Evolutionary conservation across 2,329 filamentous ascomycete genomes (phyloP).

Genomic region (Colletotrichum trifolii): DNA sequence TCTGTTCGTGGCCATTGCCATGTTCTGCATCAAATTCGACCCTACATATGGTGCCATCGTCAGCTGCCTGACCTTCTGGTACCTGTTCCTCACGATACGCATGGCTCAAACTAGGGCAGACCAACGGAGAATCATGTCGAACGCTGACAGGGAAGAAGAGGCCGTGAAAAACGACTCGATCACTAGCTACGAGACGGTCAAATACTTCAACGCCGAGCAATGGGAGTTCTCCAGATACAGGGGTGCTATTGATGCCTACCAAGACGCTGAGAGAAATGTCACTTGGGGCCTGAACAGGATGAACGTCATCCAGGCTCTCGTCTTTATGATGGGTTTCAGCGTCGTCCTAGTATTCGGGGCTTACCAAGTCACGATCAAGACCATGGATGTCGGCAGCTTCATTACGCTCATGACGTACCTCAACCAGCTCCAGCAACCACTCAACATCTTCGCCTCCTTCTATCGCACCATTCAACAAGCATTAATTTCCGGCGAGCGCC

Average conservation of each 20-base stretch:
- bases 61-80: constrained; percentile 91
- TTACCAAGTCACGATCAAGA: constrained; percentile 78
- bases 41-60: constrained; percentile 83
- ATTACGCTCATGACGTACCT: constrained; percentile 81
- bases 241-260: constrained; percentile 76
- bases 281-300: constrained; percentile 81
- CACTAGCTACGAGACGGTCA: constrained; percentile 96
- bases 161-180: constrained; percentile 99
- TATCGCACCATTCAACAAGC: constrained; percentile 96
- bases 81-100: constrained; percentile 94
- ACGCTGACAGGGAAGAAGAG: constrained; percentile 93
- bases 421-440: constrained; percentile 80
- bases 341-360: constrained; percentile 79
- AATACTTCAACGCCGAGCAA: constrained; percentile 87
- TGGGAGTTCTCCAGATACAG: constrained; percentile 83
- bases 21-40: constrained; percentile 83
- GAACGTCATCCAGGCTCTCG: constrained; percentile 83
- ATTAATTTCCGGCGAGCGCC: constrained; percentile 96
- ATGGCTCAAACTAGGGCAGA: constrained; percentile 95
- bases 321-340: constrained; percentile 82
- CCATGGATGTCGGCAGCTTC: constrained; percentile 76
- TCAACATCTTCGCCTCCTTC: constrained; percentile 93
- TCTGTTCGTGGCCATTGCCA: constrained; percentile 84
- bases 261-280: constrained; percentile 80
- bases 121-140: constrained; percentile 92